These are phyloP conservation scores for Knufia petricola DNA, from an alignment of 2,329 filamentous ascomycete genomes.

Conservation along the genomic window DNA sequence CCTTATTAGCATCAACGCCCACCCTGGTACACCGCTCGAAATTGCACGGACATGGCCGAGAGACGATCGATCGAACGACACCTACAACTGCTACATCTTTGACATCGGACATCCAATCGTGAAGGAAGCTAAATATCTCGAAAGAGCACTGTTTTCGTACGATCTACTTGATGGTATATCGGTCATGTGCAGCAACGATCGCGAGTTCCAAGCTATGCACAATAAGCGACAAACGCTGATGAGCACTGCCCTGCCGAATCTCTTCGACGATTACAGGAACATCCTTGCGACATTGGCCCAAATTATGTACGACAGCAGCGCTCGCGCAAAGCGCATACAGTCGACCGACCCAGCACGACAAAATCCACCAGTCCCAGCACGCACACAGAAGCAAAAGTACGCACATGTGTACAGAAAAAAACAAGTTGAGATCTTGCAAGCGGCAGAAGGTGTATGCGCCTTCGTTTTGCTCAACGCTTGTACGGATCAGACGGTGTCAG, in stretches of 20 bases:
- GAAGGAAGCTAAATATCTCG: conserved; percentile 27
- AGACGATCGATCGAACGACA: conserved; percentile 28
- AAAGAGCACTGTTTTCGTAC: conserved; percentile 35
- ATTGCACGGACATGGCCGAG: conserved; percentile 26
- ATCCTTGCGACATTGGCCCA: conserved; percentile 34
- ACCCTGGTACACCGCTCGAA: conserved; percentile 31
- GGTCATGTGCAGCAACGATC: conserved; percentile 33
- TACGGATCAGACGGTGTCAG: conserved; percentile 8
- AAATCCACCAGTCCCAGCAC: conserved; percentile 20
- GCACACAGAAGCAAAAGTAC: conserved; percentile 32
- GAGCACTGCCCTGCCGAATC: conserved; percentile 16
- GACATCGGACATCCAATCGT: conserved; percentile 36
- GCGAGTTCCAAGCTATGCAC: conserved; percentile 29
- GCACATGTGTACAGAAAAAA: conserved; percentile 35
- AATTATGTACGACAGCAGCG: conserved; percentile 32
- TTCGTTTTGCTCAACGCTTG: conserved; percentile 32
- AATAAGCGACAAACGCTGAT: conserved; percentile 16
- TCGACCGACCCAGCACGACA: conserved; percentile 17
- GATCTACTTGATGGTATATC: conserved; percentile 35
- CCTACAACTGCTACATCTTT: conserved; percentile 36
- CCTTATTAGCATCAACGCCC: conserved; percentile 32
- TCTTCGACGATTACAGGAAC: conserved; percentile 26
- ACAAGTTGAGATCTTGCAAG: conserved; percentile 31
- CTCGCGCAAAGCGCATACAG: conserved; percentile 31
- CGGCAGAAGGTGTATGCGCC: conserved; percentile 31